Evolutionary conservation across 2,329 filamentous ascomycete species (phyloP).

Genomic region (Penicillium janthinellum): DNA sequence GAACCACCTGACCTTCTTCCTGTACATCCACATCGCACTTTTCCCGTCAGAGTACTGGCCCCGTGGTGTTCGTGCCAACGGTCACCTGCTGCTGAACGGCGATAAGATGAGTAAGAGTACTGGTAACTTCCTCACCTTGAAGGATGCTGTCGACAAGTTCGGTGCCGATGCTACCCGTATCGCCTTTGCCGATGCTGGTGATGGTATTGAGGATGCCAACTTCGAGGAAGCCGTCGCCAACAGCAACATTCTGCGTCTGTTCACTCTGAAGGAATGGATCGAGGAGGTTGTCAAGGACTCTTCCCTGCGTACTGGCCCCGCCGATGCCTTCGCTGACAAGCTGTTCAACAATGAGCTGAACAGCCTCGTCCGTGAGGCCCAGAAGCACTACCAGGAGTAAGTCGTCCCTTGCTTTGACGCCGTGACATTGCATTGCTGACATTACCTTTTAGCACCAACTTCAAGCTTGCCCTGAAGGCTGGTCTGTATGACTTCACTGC

Average conservation of each 20-base stretch:
- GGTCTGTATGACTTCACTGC: constrained; percentile 88
- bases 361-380: constrained; percentile 73
- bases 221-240: constrained; percentile 96
- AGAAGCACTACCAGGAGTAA: constrained; percentile 72
- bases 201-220: constrained; percentile 93
- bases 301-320: constrained; percentile 73
- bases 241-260: constrained; percentile 83
- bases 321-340: constrained; percentile 78
- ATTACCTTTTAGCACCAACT: constrained; percentile 60
- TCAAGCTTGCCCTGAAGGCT: constrained; percentile 83
- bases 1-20: constrained; percentile 93
- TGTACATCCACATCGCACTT: constrained; percentile 89
- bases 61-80: constrained; percentile 80
- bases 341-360: constrained; percentile 96
- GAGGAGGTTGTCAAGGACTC: constrained; percentile 78
- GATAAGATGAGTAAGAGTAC: constrained; percentile 99
- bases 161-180: constrained; percentile 91
- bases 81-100: constrained; percentile 90
- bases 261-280: constrained; percentile 84
- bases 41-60: constrained; percentile 92
- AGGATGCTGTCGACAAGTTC: constrained; percentile 85
- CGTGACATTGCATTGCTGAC: constrained; percentile 16
- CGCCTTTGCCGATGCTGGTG: constrained; percentile 89
- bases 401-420: constrained; percentile 21
- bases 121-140: constrained; percentile 92